phyloP scores from a whole-genome alignment of 2,329 filamentous ascomycete genomes.

The Fusarium sp. region DNA sequence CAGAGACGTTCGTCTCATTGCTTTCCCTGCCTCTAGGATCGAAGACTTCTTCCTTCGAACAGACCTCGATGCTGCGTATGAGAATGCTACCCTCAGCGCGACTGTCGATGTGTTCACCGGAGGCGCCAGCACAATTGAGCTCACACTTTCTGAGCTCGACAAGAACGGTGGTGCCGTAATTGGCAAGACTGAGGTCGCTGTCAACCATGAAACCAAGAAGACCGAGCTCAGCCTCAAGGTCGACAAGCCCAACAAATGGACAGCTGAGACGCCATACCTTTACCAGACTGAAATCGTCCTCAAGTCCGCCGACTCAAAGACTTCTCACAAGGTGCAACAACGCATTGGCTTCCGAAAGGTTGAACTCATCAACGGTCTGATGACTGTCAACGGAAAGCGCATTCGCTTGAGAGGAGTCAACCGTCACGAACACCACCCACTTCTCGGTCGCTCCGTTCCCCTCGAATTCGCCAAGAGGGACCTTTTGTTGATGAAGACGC shows the following conservation, averaged over 20 bases:
- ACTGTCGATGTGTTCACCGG: conserved; percentile 56
- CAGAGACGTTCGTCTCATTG: conserved; percentile 72
- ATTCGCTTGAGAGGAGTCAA: conserved; percentile 72
- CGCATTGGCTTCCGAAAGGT: conserved; percentile 73
- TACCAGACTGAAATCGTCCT: conserved; percentile 69
- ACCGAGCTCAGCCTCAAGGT: conserved; percentile 60
- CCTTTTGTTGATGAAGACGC: conserved; percentile 74
- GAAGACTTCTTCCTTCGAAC: conserved; percentile 70
- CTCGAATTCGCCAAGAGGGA: conserved; percentile 71
- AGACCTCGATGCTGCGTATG: conserved; percentile 65
- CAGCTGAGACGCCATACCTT: conserved; percentile 73
- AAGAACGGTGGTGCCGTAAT: conserved; percentile 51
- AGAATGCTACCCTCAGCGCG: conserved; percentile 58
- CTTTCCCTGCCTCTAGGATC: conserved; percentile 66
- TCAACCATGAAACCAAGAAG: conserved; percentile 44
- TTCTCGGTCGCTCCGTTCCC: conserved; percentile 71
- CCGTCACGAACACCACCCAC: conserved; percentile 76
- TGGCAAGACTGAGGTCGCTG: conserved; percentile 38
- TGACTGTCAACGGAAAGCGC: conserved; percentile 72
- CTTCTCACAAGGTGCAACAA: conserved; percentile 58
- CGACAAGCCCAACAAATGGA: conserved; percentile 71
- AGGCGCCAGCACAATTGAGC: conserved; percentile 50
- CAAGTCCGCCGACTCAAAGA: conserved; percentile 51
- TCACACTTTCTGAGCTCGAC: conserved; percentile 56
- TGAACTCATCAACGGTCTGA: conserved; percentile 71